Evolutionary conservation across 257 asterid genomes (phyloP), one percentile per base, ranked within the genome.

Genomic region (Solanum sitiens): DNA sequence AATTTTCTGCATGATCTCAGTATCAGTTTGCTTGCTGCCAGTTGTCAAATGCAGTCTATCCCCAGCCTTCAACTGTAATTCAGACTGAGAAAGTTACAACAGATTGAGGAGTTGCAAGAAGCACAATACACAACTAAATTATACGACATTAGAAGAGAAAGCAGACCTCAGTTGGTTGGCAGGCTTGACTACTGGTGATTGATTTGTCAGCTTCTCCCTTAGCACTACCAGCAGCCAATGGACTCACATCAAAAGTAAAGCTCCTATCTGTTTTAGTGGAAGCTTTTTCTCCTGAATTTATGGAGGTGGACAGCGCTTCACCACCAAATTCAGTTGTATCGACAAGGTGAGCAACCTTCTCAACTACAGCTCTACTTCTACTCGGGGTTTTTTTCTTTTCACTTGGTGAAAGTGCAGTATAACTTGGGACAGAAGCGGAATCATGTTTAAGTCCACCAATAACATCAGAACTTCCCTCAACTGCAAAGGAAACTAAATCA

Each of bases 231-330:
- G 86, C 93, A 83, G 85, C 94, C 89, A 91, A 88, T 89, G 92
- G 95, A 90, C 91, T 89, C 40, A 88, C 89, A 83, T 93, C 95
- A 88, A 95, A 92, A 50, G 96, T 90, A 90, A 92, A 94, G 89
- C 93, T 89, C 88, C 88, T 91, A 86, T 93, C 97, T 86, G 91
- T 96, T 89, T 86, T 90, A 37, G 90, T 72, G 33, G 90, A 90
- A 86, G 72, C 92, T 85, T 87, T 91, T 65, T 82, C 91, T 87
- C 87, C 93, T 67, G 92, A 88, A 83, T 79, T 70, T 87, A 85
- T 32, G 70, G 91, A 71, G 76, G 87, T 63, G 50, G 35, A 77
- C 85, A 88, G 50, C 37, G 42, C 87, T 42, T 85, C 86, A 23
- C 83, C 87, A 53, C 35, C 72, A 74, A 68, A 80, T 61, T 42